A percentile compares a stretch with the other conserved stretches of the same genome.
phyloP scores from a whole-genome alignment of 352 stramenopile species.

The Saprolegnia diclina region DNA sequence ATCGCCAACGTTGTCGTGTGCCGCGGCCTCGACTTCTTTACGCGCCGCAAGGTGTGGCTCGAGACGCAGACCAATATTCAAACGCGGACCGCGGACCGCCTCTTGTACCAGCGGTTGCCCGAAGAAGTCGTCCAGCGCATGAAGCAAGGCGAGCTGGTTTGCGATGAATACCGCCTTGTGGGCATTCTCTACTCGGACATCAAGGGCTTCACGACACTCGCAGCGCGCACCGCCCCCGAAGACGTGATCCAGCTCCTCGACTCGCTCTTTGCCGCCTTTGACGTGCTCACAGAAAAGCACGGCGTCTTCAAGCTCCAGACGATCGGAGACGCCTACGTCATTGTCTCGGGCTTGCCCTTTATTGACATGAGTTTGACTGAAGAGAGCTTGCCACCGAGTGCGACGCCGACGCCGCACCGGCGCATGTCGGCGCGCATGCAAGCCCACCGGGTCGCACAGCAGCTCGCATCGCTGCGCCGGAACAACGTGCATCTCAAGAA shows the following conservation, averaged over 20 bases:
- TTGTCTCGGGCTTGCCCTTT: conserved; percentile 78
- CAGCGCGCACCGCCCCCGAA: conserved; percentile 63
- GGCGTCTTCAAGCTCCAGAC: conserved; percentile 92
- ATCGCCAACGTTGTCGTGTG: conserved; percentile 72
- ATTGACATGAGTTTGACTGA: conserved; percentile 58
- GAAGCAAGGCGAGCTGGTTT: conserved; percentile 77
- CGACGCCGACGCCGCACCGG: neutral
- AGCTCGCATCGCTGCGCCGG: conserved; percentile 12
- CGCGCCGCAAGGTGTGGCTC: conserved; percentile 73
- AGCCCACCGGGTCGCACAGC: conserved; percentile 4
- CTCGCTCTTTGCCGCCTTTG: conserved; percentile 86
- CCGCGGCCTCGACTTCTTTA: conserved; percentile 77
- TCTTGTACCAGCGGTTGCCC: conserved; percentile 84
- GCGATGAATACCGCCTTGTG: conserved; percentile 60
- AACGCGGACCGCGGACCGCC: conserved; percentile 69
- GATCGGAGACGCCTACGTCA: conserved; percentile 91
- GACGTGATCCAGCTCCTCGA: conserved; percentile 89
- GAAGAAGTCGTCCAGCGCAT: conserved; percentile 75
- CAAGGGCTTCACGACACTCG: conserved; percentile 89
- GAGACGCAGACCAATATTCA: conserved; percentile 76
- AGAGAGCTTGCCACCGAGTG: neutral
- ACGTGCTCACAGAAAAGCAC: conserved; percentile 88
- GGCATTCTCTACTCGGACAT: conserved; percentile 89
- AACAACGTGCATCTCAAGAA: conserved; percentile 44
- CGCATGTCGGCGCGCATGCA: conserved; percentile 5